These are phyloP conservation scores for Saccharomycopsis sp. DNA, from an alignment of 805 yeast species.

Conservation along the genomic window DNA sequence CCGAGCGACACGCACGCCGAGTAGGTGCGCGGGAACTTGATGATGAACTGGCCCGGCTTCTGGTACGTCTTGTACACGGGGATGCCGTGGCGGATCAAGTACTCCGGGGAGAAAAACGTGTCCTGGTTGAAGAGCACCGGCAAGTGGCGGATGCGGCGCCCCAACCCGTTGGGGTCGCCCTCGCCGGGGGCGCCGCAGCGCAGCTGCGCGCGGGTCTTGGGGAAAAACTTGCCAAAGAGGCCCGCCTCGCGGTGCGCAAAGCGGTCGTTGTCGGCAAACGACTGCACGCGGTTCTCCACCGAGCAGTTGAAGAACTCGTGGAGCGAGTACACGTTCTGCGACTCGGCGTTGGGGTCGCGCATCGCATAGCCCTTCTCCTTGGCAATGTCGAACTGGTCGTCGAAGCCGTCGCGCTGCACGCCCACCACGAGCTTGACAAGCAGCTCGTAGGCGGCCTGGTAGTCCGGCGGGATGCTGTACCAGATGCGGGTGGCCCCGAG, in stretches of 20 bases:
- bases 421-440: conserved; percentile 25
- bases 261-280: conserved; percentile 25
- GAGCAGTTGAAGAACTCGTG: conserved; percentile 25
- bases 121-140: conserved; percentile 35
- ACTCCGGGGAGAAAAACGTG: conserved; percentile 42
- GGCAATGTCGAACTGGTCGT: conserved; percentile 11
- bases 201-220: conserved; percentile 9
- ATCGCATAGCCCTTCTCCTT: not conserved
- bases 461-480: conserved; percentile 57
- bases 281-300: conserved; percentile 30
- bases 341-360: not conserved
- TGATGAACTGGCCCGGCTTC: conserved; percentile 52
- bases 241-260: conserved; percentile 11
- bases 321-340: conserved; percentile 5
- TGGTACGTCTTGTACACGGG: conserved; percentile 43
- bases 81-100: conserved; percentile 43
- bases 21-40: conserved; percentile 52
- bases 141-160: conserved; percentile 7
- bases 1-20: conserved; percentile 49
- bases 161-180: too few relatives aligned
- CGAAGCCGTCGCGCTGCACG: conserved; percentile 5
- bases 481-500: conserved; percentile 50
- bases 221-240: conserved; percentile 14
- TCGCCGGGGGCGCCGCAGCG: too few relatives aligned
- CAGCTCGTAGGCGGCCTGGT: conserved; percentile 44